Percentiles rank a stretch among this genome's conserved stretches.
These are phyloP conservation scores for Colletotrichum caudatum DNA, from an alignment of 2,329 filamentous ascomycete genomes.

Conservation along the genomic window DNA sequence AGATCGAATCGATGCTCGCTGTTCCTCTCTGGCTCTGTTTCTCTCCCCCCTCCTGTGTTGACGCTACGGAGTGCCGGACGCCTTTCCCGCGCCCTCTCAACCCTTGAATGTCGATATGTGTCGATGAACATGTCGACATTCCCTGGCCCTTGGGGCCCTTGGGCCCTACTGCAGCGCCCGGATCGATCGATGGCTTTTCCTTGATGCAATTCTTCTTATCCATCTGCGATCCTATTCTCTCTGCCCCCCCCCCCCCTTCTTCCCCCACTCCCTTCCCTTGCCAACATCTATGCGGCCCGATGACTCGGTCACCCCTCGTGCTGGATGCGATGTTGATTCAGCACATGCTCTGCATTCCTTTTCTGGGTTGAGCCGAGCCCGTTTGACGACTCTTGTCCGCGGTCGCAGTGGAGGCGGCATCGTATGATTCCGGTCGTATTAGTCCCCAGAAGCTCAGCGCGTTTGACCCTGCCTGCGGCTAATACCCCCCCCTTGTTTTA, in stretches of 20 bases:
- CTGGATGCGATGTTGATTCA: not conserved
- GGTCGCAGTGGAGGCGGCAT: constrained; percentile 8
- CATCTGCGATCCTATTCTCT: not conserved
- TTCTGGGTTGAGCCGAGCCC: not conserved
- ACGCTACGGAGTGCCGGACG: not conserved
- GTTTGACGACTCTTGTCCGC: not conserved
- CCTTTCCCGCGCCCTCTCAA: constrained; percentile 3
- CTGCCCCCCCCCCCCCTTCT: not conserved
- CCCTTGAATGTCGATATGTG: constrained; percentile 33
- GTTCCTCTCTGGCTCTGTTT: not conserved
- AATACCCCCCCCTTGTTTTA: not conserved
- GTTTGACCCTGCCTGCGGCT: not conserved
- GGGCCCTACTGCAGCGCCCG: not conserved
- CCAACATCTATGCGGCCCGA: not conserved
- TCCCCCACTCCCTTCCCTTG: not conserved
- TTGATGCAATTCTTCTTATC: not conserved
- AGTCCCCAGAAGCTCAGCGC: not conserved
- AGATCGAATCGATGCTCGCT: constrained; percentile 33
- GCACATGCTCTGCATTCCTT: not conserved
- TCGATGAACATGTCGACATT: constrained; percentile 35
- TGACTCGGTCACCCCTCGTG: constrained; percentile 4
- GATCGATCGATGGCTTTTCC: constrained; percentile 4
- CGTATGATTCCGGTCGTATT: not conserved
- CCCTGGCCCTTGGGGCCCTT: not conserved
- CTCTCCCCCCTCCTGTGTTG: not conserved